phyloP scores from a whole-genome alignment of 768 basidiomycete genomes.

The Hydnomerulius pinastri region DNA sequence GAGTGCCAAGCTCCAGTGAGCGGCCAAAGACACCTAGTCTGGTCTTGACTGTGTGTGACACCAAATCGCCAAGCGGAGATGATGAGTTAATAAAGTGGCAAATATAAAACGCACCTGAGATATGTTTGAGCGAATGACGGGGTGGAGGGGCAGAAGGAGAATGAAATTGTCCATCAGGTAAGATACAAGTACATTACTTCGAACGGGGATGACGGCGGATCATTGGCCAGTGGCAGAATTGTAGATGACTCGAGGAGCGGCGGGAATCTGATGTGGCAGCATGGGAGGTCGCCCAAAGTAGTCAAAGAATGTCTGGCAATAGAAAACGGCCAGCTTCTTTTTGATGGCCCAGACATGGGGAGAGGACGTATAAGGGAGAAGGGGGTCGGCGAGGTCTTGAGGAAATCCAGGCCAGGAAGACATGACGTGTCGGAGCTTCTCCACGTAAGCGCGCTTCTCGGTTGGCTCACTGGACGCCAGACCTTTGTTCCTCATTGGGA shows the following conservation, averaged over 20 bases:
- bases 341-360: background rate
- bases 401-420: background rate
- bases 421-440: background rate
- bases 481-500: background rate
- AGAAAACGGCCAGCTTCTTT: background rate
- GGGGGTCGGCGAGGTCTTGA: background rate
- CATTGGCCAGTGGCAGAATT: background rate
- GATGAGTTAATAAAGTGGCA: background rate
- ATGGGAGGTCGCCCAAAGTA: constrained; percentile 1
- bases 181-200: background rate
- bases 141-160: background rate
- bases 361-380: background rate
- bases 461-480: background rate
- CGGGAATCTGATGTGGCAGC: background rate
- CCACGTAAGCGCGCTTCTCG: background rate
- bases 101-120: background rate
- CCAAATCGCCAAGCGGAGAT: background rate
- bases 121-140: background rate
- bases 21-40: background rate
- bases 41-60: background rate
- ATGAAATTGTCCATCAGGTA: background rate
- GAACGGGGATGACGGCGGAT: no score
- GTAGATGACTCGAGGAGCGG: background rate
- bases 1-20: background rate
- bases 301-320: constrained; percentile 5